These are phyloP conservation scores for Gossypium armourianum DNA, from an alignment of 441 rosid genomes.

Conservation along the genomic window DNA sequence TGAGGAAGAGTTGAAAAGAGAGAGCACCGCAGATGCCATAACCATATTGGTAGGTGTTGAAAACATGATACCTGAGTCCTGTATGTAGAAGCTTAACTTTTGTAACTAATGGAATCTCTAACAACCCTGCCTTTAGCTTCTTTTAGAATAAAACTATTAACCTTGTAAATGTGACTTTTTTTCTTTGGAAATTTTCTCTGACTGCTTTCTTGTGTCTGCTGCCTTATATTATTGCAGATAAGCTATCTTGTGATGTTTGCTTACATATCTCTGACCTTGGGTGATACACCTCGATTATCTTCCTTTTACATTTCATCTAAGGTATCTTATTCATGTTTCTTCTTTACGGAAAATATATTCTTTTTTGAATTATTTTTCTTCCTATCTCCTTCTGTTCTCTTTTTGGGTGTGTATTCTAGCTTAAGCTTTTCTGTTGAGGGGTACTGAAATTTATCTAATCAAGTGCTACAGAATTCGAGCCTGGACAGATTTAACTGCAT, in stretches of 20 bases:
- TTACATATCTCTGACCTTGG: slow-evolving; percentile 82
- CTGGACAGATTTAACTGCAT: not conserved
- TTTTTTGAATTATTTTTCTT: not conserved
- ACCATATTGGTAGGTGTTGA: slow-evolving; percentile 60
- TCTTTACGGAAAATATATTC: not conserved
- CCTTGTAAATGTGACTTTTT: not conserved
- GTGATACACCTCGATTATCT: slow-evolving; percentile 59
- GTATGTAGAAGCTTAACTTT: not conserved
- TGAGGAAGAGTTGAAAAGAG: slow-evolving; percentile 92
- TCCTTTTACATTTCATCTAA: slow-evolving; percentile 73
- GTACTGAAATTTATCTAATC: not conserved
- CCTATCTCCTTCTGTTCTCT: not conserved
- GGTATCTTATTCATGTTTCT: slow-evolving; percentile 33
- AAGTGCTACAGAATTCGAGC: not conserved
- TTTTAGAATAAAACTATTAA: not conserved
- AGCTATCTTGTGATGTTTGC: slow-evolving; percentile 98
- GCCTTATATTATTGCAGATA: slow-evolving; percentile 46
- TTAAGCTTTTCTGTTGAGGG: not conserved
- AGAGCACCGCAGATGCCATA: slow-evolving; percentile 88
- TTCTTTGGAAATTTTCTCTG: not conserved
- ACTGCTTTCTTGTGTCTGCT: slow-evolving; percentile 8
- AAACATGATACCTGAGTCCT: slow-evolving; percentile 6
- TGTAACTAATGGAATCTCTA: not conserved
- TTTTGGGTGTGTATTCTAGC: not conserved
- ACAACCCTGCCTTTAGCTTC: not conserved